Evolutionary conservation across 2,329 filamentous ascomycete species (phyloP), one percentile per base, ranked within the genome.

Genomic region (Clonostachys solani): DNA sequence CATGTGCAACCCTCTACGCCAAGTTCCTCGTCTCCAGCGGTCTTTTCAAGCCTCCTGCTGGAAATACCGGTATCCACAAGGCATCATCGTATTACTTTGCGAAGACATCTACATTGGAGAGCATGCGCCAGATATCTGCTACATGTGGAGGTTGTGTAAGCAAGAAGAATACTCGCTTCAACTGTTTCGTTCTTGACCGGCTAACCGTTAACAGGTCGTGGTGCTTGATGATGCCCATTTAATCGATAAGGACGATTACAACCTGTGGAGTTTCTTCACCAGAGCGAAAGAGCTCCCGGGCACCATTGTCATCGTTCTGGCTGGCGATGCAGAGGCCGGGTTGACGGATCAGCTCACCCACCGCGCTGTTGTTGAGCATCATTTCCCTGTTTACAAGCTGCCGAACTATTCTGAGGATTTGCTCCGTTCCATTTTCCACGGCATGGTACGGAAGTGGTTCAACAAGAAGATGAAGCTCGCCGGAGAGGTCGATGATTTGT

Each of bases 121-220:
- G 49, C 0, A 73, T 90, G 17, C 53, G 80, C 6, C 71, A 46
- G 41, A 61, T 50, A 15, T 53, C 53, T 33, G 53, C 50, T 29
- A 47, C 80, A 17, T 58, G 63, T 6, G 81, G 77, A 0, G 86
- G 86, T 3, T 87, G 87, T 2, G 83, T 59, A 58, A 61, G 58
- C 53, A 17, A 33, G 18, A n/a, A 49, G 7, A 38, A n/a, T 38
- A n/a, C 36, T 38, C 10, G 36, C 36, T n/a, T 38, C 15, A 10
- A 10, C 17, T 18, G 36, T 23, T 10, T 29, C 23, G 23, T 29
- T 29, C 23, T 29, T 29, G 23, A 9, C 23, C 23, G 23, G 6
- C 23, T 40, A 33, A 45, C 18, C 52, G 58, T 33, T 45, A 13
- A 29, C 33, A 63, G 58, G 54, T 63, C 46, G 53, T 55, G 15